Base-by-base conservation (phyloP, 2,329 filamentous ascomycete genomes). In the Septoria linicola region DNA sequence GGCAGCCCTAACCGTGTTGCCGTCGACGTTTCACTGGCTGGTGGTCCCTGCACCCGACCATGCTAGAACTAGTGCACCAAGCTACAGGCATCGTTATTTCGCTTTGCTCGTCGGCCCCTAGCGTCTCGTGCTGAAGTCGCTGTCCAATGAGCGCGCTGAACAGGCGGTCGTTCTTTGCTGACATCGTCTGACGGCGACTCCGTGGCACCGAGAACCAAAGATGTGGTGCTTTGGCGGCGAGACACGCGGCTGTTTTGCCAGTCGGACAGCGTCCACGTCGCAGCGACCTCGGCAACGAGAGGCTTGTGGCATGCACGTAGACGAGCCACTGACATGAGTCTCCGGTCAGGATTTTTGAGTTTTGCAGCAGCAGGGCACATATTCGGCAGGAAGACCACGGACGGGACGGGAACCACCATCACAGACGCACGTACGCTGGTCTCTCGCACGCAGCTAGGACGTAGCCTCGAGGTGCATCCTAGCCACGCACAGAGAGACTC, bases 31-130 rank as follows among this genome's bases (percentile, higher is more conserved):
- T 7, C 34, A 17, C 32, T n/a, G 32, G 32, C 32, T 35, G 32
- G 32, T n/a, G n/a, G n/a, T n/a, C n/a, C n/a, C n/a, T n/a, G n/a
- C 23, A 27, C 23, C 23, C 5, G 23, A 5, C 23, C 23, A 27
- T 27, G 23, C 10, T 27, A n/a, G n/a, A n/a, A n/a, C 27, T 31
- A 31, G 27, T 31, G 27, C 27, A n/a, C n/a, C n/a, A n/a, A n/a
- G n/a, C n/a, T n/a, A n/a, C n/a, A n/a, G n/a, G 34, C n/a, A 41
- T 49, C 45, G 41, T 49, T 32, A 50, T 50, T 19, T 50, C 47
- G 39, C 47, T 50, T 41, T 36, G 47, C 34, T 35, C 30, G n/a
- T 36, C 30, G 25, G 39, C 8, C 47, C 34, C 40, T 43, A 34
- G 35, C 31, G 39, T 13, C n/a, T 5, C 39, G 25, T 19, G 32